These are phyloP conservation scores for Picochlorum sp. DNA, from an alignment of 139 green algal species.

Conservation along the genomic window DNA sequence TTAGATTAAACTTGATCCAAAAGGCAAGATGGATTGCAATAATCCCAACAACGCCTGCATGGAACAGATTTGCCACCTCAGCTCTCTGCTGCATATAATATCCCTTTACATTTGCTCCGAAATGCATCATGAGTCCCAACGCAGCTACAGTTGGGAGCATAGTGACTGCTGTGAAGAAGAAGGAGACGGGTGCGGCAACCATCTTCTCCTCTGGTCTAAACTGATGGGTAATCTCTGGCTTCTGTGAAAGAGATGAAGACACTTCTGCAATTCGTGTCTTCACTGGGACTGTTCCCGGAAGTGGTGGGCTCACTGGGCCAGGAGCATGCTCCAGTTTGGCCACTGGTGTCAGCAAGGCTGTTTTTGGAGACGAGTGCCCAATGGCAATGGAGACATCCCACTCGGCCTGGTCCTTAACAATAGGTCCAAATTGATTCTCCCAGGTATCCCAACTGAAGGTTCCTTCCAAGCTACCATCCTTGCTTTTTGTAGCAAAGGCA, in stretches of 20 bases:
- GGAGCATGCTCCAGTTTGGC: neutral
- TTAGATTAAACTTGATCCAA: neutral
- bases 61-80: neutral
- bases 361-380: too few species aligned
- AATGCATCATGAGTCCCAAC: neutral
- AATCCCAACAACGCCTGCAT: neutral
- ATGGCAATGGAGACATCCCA: neutral
- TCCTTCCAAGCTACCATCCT: neutral
- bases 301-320: neutral
- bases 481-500: neutral
- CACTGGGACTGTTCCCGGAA: neutral
- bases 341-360: neutral
- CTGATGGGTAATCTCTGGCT: neutral
- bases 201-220: neutral
- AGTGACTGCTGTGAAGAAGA: neutral
- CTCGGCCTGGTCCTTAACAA: neutral
- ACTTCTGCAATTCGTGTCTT: neutral
- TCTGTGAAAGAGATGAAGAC: neutral
- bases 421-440: constrained; percentile 1
- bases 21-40: neutral
- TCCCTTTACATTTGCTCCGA: neutral
- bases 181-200: neutral
- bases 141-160: neutral
- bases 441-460: neutral
- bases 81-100: neutral